Base-by-base conservation (phyloP, 2,329 filamentous ascomycete species). In the Aspergillus viridinutans region DNA sequence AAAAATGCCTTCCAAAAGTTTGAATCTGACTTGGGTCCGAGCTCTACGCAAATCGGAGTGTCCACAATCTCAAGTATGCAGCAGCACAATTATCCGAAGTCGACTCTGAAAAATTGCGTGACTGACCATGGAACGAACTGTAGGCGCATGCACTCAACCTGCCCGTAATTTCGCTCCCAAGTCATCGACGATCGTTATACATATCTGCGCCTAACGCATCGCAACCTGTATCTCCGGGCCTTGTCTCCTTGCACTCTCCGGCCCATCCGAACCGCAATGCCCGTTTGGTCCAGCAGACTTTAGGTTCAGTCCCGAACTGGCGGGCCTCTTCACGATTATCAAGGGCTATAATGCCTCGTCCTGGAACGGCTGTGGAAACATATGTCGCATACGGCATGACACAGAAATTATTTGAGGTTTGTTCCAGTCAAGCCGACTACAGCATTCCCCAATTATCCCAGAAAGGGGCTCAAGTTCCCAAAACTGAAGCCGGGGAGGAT, bases 311-410 rank as follows among this genome's bases (percentile, higher is more conserved):
- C 17, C 45, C 50, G 60, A 56, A 54, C 55, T 60, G 52, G 51
- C 58, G 62, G 50, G 61, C 63, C 28, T 69, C 68, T 40, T 65
- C 63, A 26, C 63, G 65, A 47, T 60, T 69, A 51, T 64, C 70
- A 23, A 66, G 66, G 52, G 66, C 64, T 53, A 66, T 76, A 3
- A 66, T 67, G 35, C 67, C 69, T 12, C 65, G 70, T 35, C 70
- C 76, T 61, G 67, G 74, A 52, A 69, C 67, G 50, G 74, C 77
- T 1, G 81, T 81, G 8, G 85, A 87, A 67, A 85, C 85, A 12
- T 97, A 97, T 72, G 83, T 89, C 54, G 89, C 92, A 35, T 90
- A 94, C 69, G 87, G 86, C 58, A 85, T 86, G 52, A 94, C 91
- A 26, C 88, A 95, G 76, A 80, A 83, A 57, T 80, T 97, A 57